phyloP scores from a whole-genome alignment of 2,329 filamentous ascomycete species.

The Microsporum audouinii region DNA sequence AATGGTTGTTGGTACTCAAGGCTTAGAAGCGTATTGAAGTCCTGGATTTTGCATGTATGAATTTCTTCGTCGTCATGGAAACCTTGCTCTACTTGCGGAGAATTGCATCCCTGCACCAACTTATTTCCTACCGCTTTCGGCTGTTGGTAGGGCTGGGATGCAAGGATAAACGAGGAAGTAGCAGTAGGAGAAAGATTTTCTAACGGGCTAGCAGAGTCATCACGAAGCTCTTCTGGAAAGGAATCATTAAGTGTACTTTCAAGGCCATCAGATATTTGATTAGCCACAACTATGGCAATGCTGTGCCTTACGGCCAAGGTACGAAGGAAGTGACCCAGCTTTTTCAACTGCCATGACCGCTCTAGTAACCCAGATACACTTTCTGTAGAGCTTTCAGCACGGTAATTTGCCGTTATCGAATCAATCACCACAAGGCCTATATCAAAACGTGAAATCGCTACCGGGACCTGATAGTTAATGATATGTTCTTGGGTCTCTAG shows the following conservation, averaged over 20 bases:
- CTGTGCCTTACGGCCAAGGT: conserved; percentile 61
- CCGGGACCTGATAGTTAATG: conserved; percentile 79
- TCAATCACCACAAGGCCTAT: conserved; percentile 79
- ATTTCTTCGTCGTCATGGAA: not conserved
- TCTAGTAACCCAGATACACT: conserved; percentile 51
- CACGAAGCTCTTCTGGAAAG: conserved; percentile 5
- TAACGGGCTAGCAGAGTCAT: not conserved
- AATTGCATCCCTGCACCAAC: not conserved
- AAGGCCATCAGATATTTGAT: conserved; percentile 91
- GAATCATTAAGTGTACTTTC: conserved; percentile 20
- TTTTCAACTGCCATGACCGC: conserved; percentile 63
- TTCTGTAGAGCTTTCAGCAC: conserved; percentile 55
- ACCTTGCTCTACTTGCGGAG: not conserved
- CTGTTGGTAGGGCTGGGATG: not conserved
- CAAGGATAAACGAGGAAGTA: not conserved
- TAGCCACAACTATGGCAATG: conserved; percentile 80
- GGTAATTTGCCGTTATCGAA: conserved; percentile 89
- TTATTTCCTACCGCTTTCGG: not conserved
- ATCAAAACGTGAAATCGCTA: conserved; percentile 62
- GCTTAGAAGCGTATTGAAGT: conserved; percentile 47
- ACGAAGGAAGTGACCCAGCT: conserved; percentile 61
- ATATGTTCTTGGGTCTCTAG: conserved; percentile 95
- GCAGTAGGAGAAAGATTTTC: not conserved
- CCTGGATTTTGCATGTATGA: conserved; percentile 23
- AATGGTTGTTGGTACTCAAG: conserved; percentile 86